phyloP scores from a whole-genome alignment of 2,329 filamentous ascomycete genomes.

The Diaporthe amygdali region DNA sequence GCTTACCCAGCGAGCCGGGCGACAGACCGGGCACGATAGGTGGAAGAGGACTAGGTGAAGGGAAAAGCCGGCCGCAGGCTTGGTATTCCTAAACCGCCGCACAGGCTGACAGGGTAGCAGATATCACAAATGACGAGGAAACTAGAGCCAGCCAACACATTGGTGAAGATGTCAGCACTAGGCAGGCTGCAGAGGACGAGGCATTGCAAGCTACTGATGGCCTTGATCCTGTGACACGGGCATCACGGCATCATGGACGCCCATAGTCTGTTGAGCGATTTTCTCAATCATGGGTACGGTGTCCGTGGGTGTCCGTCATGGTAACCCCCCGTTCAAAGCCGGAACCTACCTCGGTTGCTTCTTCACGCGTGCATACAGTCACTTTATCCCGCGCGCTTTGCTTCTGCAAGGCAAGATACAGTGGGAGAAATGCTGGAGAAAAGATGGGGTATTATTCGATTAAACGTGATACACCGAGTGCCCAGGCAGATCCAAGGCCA shows the following conservation, averaged over 20 bases:
- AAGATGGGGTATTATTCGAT: constrained; percentile 19
- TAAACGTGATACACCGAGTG: background rate
- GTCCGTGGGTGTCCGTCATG: background rate
- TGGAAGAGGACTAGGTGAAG: background rate
- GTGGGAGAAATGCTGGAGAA: background rate
- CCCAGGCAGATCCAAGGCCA: constrained; percentile 20
- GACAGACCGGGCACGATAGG: background rate
- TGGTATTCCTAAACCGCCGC: background rate
- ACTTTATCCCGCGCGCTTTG: background rate
- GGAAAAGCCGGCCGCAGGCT: constrained; percentile 1
- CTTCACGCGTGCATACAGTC: background rate
- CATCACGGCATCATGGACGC: background rate
- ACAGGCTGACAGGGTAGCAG: background rate
- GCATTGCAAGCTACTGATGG: background rate
- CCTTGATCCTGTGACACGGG: background rate
- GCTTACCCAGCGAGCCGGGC: background rate
- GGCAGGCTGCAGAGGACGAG: background rate
- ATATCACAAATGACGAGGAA: constrained; percentile 7
- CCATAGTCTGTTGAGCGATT: background rate
- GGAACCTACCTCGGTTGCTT: background rate
- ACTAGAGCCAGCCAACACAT: background rate
- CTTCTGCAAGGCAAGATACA: constrained; percentile 19
- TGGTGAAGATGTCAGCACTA: background rate
- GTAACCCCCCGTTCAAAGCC: background rate
- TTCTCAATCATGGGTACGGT: background rate